Percentiles rank a stretch among this genome's conserved stretches.
Evolutionary conservation across 768 basidiomycete genomes (phyloP).

Genomic region (Sporobolomyces roseus): DNA sequence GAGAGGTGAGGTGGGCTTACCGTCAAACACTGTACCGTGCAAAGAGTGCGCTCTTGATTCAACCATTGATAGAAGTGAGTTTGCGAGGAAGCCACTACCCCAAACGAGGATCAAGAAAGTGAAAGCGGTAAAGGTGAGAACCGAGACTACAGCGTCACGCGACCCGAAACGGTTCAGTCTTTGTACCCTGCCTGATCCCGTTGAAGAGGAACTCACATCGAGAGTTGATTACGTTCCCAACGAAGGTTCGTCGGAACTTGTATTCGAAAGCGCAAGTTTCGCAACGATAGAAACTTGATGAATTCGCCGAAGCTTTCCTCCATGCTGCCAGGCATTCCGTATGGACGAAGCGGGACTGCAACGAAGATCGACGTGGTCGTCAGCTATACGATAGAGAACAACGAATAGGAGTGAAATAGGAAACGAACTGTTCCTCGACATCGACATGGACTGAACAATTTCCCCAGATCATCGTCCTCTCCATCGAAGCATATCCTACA

Average conservation of each 20-base stretch:
- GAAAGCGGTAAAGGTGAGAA: constrained; percentile 6
- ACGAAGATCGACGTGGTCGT: not conserved
- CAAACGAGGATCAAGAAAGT: constrained; percentile 21
- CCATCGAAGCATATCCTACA: constrained; percentile 37
- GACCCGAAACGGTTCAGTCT: too few relatives aligned
- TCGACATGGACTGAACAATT: constrained; percentile 24
- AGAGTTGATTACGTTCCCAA: constrained; percentile 7
- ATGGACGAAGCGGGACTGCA: constrained; percentile 25
- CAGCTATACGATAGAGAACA: too few relatives aligned
- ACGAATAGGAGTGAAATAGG: not conserved
- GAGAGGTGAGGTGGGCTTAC: too few relatives aligned
- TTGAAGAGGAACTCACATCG: constrained; percentile 1
- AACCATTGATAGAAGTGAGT: constrained; percentile 26
- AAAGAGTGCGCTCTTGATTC: not conserved
- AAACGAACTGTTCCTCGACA: constrained; percentile 18
- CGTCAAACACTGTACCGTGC: not conserved
- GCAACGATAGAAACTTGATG: constrained; percentile 24
- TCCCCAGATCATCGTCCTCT: constrained; percentile 21
- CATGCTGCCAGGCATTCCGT: constrained; percentile 17
- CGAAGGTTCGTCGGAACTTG: constrained; percentile 9
- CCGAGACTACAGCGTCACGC: constrained; percentile 8
- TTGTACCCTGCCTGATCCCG: too few relatives aligned
- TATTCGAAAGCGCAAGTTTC: constrained; percentile 5
- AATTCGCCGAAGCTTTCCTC: constrained; percentile 17
- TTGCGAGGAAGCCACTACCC: constrained; percentile 34